These are phyloP conservation scores for Kwoniella dejecticola DNA, from an alignment of 768 basidiomycete species.

Conservation along the genomic window DNA sequence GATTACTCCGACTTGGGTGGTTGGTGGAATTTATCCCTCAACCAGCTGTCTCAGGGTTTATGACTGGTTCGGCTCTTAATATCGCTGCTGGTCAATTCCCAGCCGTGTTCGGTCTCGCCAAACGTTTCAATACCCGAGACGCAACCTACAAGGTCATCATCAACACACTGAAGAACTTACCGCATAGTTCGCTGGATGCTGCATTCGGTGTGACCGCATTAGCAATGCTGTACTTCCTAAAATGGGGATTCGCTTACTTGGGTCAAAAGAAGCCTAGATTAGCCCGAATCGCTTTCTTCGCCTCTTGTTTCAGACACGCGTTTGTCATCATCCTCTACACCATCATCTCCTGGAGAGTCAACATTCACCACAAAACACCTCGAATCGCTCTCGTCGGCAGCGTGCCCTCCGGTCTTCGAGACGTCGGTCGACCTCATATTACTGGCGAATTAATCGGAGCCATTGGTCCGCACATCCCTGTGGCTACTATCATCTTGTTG, in stretches of 20 bases:
- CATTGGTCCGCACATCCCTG: constrained; percentile 67
- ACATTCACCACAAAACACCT: constrained; percentile 67
- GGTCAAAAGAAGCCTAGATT: constrained; percentile 44
- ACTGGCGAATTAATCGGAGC: constrained; percentile 64
- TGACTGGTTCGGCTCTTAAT: constrained; percentile 96
- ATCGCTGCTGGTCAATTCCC: constrained; percentile 88
- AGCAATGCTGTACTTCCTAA: constrained; percentile 56
- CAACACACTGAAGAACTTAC: constrained; percentile 81
- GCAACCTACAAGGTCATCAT: constrained; percentile 86
- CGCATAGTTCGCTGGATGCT: constrained; percentile 72
- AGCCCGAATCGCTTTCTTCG: constrained; percentile 68
- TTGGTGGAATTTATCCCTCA: constrained; percentile 78
- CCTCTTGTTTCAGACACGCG: constrained; percentile 55
- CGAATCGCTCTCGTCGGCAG: constrained; percentile 80
- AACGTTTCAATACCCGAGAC: constrained; percentile 80
- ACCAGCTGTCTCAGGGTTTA: constrained; percentile 62
- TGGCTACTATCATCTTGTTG: constrained; percentile 63
- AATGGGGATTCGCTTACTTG: constrained; percentile 48
- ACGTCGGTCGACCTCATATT: constrained; percentile 61
- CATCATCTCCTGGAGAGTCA: constrained; percentile 82
- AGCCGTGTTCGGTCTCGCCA: constrained; percentile 78
- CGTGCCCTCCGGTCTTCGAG: constrained; percentile 73
- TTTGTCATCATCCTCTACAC: constrained; percentile 72
- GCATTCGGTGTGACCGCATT: constrained; percentile 85
- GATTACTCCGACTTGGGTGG: constrained; percentile 87